Base-by-base conservation (phyloP, 1,139 yeast genomes). In the Taphrina flavorubra region DNA sequence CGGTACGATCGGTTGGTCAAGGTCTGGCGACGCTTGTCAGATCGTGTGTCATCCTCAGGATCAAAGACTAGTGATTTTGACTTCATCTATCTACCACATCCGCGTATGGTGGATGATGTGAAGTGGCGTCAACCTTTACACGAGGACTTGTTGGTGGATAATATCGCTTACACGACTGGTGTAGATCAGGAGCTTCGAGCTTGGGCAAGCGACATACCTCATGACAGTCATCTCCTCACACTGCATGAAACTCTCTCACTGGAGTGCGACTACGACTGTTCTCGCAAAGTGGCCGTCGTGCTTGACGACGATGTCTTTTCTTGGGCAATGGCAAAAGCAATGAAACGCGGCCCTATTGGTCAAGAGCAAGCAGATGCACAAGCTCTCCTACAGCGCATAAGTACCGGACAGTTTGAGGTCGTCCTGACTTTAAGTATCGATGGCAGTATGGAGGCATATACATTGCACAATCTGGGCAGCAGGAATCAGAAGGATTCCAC, bases 21-120 rank as follows among this genome's bases (percentile, higher is more conserved):
- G 75, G 82, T 92, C 4, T 92, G 97, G 97, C 83, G 87, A 64
- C 53, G 67, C 18, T 37, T 63, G 13, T 40, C 58, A 10, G 67
- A 63, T 46, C 80, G 97, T 59, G 81, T 87, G 3, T 85, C 88
- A 13, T 89, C 87, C 74, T 94, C 90, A 13, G 65, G 69, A 16
- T 81, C 82, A 51, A 88, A 85, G 34, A 83, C 84, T 69, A 84
- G 89, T 3, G 82, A 86, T 36, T 92, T 91, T 76, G 96, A 89
- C 74, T 80, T 91, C 72, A 79, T 86, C 0, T 88, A 89, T 74
- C 78, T 91, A 34, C 83, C 85, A 14, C 96, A 90, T 74, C 86
- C 88, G 0, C 76, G 83, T 0, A 82, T 83, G 69, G 85, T 92
- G 1, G 81, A 86, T 0, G 81, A 82, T 57, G 76, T 85, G 37